Percentiles rank a stretch among this genome's conserved stretches.
phyloP scores from a whole-genome alignment of 2,329 filamentous ascomycete species.

The Coleophoma cylindrospora region DNA sequence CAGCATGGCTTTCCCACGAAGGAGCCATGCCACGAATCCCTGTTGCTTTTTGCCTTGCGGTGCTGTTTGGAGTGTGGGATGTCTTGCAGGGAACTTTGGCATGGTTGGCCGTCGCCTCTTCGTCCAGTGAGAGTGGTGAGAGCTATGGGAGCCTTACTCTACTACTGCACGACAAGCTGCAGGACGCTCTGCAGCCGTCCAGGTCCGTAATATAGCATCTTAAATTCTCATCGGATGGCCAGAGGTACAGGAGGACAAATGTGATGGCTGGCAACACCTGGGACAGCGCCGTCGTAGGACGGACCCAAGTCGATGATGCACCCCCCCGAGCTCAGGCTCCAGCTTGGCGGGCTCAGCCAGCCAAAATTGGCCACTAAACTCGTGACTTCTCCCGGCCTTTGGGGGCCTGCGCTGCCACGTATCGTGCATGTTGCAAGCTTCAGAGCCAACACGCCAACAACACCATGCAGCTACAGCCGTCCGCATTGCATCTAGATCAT shows the following conservation, averaged over 20 bases:
- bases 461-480: conserved; percentile 3
- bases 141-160: background rate
- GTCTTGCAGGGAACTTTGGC: background rate
- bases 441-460: background rate
- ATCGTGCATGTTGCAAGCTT: conserved; percentile 1
- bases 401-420: conserved; percentile 1
- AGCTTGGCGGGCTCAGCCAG: background rate
- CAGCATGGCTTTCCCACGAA: too few relatives aligned
- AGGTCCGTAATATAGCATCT: too few relatives aligned
- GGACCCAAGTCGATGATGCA: too few relatives aligned
- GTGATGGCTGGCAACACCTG: too few relatives aligned
- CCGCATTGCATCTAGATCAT: conserved; percentile 3
- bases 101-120: background rate
- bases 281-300: too few relatives aligned
- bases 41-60: too few relatives aligned
- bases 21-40: too few relatives aligned
- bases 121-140: background rate
- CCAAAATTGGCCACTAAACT: background rate
- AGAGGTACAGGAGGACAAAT: too few relatives aligned
- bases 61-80: background rate
- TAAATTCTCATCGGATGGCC: too few relatives aligned
- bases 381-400: background rate
- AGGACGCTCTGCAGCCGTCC: too few relatives aligned
- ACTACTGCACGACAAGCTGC: background rate
- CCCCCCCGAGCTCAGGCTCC: too few relatives aligned